Evolutionary conservation across 1,139 yeast species (phyloP).

Genomic region (Diutina sp.): DNA sequence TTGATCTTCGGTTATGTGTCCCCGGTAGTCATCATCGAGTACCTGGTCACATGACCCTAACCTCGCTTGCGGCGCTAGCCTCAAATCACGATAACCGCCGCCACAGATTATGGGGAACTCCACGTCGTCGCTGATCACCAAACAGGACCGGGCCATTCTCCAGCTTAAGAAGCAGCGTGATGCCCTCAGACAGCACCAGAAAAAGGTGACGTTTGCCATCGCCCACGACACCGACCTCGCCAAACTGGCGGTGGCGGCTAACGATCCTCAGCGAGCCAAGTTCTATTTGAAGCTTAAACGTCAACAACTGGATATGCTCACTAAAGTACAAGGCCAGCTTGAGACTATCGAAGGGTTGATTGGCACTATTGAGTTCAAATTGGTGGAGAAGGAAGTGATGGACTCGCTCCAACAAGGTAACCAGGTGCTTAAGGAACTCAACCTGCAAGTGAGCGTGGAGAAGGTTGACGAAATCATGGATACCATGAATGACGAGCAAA

Average conservation of each 20-base stretch:
- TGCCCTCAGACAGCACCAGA: conserved; percentile 64
- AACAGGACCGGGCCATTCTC: conserved; percentile 74
- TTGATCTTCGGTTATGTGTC: no score
- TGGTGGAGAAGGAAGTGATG: conserved; percentile 75
- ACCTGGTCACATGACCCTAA: conserved; percentile 15
- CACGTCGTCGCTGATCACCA: conserved; percentile 46
- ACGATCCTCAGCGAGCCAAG: conserved; percentile 49
- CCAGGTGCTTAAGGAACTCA: conserved; percentile 56
- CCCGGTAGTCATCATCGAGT: conserved; percentile 7
- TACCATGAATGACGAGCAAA: conserved; percentile 69
- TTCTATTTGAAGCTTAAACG: conserved; percentile 65
- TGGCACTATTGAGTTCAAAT: conserved; percentile 73
- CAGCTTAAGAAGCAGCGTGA: conserved; percentile 85
- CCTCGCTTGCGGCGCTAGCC: conserved; percentile 28
- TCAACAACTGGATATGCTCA: conserved; percentile 61
- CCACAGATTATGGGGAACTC: conserved; percentile 26
- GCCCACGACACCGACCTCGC: conserved; percentile 49
- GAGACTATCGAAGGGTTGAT: conserved; percentile 64
- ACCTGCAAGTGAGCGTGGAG: conserved; percentile 65
- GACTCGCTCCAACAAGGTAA: conserved; percentile 76
- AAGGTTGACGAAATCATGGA: conserved; percentile 77
- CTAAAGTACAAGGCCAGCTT: conserved; percentile 64
- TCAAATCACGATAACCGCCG: conserved; percentile 11
- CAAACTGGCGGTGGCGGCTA: conserved; percentile 36
- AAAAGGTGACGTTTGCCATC: conserved; percentile 42